A percentile compares a stretch with the other conserved stretches of the same genome.
Conservation (phyloP, 2,329 filamentous ascomycete genomes). For the Colletotrichum spinosum region DNA sequence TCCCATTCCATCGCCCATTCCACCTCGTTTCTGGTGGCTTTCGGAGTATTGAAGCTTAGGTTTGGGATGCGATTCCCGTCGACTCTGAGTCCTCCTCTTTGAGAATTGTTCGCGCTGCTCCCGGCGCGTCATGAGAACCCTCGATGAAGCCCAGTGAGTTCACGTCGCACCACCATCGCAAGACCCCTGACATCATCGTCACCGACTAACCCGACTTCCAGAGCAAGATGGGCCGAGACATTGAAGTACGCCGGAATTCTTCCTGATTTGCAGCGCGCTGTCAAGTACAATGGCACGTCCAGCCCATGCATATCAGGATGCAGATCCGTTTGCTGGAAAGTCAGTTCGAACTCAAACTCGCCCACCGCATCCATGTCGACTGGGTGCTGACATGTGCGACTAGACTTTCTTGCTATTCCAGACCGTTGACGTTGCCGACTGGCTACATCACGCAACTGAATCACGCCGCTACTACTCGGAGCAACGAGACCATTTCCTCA, state of each 20-base stretch:
- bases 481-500: constrained; percentile 79
- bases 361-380: neutral
- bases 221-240: constrained; percentile 76
- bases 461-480: constrained; percentile 80
- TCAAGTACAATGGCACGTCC: constrained; percentile 67
- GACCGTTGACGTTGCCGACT: constrained; percentile 71
- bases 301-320: constrained; percentile 79
- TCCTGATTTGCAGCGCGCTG: constrained; percentile 71
- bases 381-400: constrained; percentile 33
- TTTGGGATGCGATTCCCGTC: constrained; percentile 19
- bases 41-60: constrained; percentile 3
- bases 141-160: constrained; percentile 36
- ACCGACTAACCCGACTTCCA: constrained; percentile 46
- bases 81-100: constrained; percentile 13
- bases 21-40: constrained; percentile 9
- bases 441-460: constrained; percentile 75
- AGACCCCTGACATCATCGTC: constrained; percentile 38
- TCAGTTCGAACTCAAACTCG: constrained; percentile 45
- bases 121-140: constrained; percentile 22
- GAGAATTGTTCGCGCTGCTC: neutral
- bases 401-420: constrained; percentile 86
- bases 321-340: constrained; percentile 94
- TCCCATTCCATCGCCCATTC: constrained; percentile 7
- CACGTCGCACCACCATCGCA: constrained; percentile 19
- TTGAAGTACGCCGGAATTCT: constrained; percentile 68